A percentile compares a stretch with the other conserved stretches of the same genome.
Evolutionary conservation across 1,139 yeast species (phyloP).

Genomic region (Geotrichum citri-aurantii): DNA sequence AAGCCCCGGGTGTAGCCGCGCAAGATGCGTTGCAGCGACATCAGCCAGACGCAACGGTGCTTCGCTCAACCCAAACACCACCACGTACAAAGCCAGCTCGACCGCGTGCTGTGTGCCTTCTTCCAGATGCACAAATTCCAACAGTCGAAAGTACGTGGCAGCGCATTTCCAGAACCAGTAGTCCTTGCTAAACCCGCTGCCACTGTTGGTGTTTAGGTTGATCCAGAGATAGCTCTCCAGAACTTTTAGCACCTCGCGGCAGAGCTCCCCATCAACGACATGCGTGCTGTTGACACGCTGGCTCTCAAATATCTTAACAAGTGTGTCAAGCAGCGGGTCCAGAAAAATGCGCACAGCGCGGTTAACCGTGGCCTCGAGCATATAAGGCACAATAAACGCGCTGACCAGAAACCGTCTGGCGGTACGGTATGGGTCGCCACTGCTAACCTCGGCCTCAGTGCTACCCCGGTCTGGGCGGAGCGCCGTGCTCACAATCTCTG

Average conservation of each 20-base stretch:
- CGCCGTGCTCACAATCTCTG: slow-evolving; percentile 6
- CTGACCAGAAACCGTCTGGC: slow-evolving; percentile 10
- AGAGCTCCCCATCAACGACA: neutral
- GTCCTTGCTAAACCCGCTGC: neutral
- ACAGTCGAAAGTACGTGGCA: neutral
- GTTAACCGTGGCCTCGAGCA: slow-evolving; percentile 5
- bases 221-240: slow-evolving; percentile 4
- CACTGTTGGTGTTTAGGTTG: neutral
- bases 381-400: slow-evolving; percentile 8
- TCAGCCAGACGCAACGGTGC: neutral
- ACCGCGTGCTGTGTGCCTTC: neutral
- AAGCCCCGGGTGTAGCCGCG: neutral
- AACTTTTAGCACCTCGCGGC: neutral
- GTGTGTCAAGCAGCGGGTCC: slow-evolving; percentile 9
- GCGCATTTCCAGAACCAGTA: slow-evolving; percentile 10
- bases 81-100: slow-evolving; percentile 1
- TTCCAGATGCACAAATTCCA: neutral
- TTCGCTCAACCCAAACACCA: neutral
- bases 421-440: slow-evolving; percentile 1
- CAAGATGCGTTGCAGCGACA: neutral
- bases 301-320: neutral
- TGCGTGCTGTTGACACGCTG: neutral
- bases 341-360: slow-evolving; percentile 5
- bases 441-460: neutral
- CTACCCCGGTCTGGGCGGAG: neutral